Percentiles rank a stretch among this genome's conserved stretches.
Evolutionary conservation across 129 eudicot species (phyloP).

Genomic region (Cynara cardunculus): DNA sequence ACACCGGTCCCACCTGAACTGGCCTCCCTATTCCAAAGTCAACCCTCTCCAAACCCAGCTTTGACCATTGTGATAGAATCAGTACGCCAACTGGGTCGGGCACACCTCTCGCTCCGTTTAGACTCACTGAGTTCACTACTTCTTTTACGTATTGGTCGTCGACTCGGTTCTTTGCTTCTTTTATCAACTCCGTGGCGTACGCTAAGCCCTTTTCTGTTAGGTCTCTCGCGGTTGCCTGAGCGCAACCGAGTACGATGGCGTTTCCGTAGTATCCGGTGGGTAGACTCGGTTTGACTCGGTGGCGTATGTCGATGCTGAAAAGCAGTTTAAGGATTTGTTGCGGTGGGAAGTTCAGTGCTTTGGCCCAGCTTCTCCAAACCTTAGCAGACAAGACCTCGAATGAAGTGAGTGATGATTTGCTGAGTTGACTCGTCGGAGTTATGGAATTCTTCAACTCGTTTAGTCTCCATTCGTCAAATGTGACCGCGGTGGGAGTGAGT

Average conservation of each 20-base stretch:
- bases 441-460: constrained; percentile 38
- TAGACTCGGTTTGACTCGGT: constrained; percentile 62
- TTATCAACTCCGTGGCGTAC: constrained; percentile 40
- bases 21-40: constrained; percentile 84
- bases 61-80: constrained; percentile 82
- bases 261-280: constrained; percentile 67
- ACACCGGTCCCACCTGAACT: constrained; percentile 64
- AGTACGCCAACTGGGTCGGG: constrained; percentile 77
- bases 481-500: constrained; percentile 58
- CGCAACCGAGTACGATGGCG: constrained; percentile 67
- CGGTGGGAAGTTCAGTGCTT: constrained; percentile 54
- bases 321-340: constrained; percentile 52
- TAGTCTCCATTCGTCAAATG: constrained; percentile 33
- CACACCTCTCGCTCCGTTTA: constrained; percentile 30
- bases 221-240: constrained; percentile 39
- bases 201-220: constrained; percentile 41
- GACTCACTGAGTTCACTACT: constrained; percentile 60
- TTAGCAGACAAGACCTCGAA: constrained; percentile 74
- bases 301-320: constrained; percentile 58
- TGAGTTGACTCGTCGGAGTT: constrained; percentile 24
- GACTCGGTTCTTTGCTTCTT: constrained; percentile 60
- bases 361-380: constrained; percentile 79
- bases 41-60: constrained; percentile 64
- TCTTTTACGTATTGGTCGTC: constrained; percentile 55
- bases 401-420: constrained; percentile 32